Conservation (phyloP, 805 yeast genomes). For the Zygosaccharomyces kombuchaensis region DNA sequence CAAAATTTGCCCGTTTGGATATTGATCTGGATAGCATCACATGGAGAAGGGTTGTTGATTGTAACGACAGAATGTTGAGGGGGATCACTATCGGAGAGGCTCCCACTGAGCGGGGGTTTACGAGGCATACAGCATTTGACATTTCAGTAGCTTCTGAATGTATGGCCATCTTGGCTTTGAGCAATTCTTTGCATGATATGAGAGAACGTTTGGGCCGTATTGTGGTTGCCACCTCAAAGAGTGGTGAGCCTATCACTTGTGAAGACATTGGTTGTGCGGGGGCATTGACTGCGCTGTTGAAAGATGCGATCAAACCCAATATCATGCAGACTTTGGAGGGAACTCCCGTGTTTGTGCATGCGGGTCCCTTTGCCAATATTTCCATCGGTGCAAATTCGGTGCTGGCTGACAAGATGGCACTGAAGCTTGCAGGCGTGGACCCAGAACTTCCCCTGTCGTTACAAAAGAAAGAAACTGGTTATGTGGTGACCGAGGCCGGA, state of each 20-base stretch:
- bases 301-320: slow-evolving; percentile 80
- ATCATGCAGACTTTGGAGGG: slow-evolving; percentile 87
- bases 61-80: slow-evolving; percentile 75
- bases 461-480: slow-evolving; percentile 55
- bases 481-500: slow-evolving; percentile 84
- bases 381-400: slow-evolving; percentile 85
- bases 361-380: slow-evolving; percentile 86
- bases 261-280: slow-evolving; percentile 86
- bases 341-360: slow-evolving; percentile 82
- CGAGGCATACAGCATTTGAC: slow-evolving; percentile 74
- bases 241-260: slow-evolving; percentile 73
- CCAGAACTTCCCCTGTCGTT: slow-evolving; percentile 41
- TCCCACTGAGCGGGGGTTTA: slow-evolving; percentile 71
- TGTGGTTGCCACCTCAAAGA: slow-evolving; percentile 64
- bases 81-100: slow-evolving; percentile 78
- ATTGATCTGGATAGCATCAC: slow-evolving; percentile 77
- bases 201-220: slow-evolving; percentile 70
- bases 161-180: slow-evolving; percentile 79
- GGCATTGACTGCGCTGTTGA: slow-evolving; percentile 74
- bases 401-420: slow-evolving; percentile 76
- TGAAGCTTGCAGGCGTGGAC: slow-evolving; percentile 68
- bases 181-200: slow-evolving; percentile 65
- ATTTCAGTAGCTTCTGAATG: slow-evolving; percentile 81
- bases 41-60: slow-evolving; percentile 80
- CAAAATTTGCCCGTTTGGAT: slow-evolving; percentile 62